These are phyloP conservation scores for barrel medic (Medicago truncatula) DNA, from an alignment of 306 rosid species.

Conservation along the genomic window MtrunA17r5.0-ANR NC_053047.1:8507001-8507500, in stretches of 20 bases:
- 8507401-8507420: too few relatives aligned
- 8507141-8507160: background rate
- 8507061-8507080: background rate
- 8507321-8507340: constrained; percentile 33
- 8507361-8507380: background rate
- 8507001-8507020: too few relatives aligned
- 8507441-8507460: too few relatives aligned
- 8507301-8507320: background rate
- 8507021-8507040: too few relatives aligned
- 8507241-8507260: background rate
- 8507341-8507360: constrained; percentile 2
- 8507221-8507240: background rate
- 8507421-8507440: too few relatives aligned
- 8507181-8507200: background rate
- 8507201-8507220: background rate
- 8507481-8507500: too few relatives aligned
- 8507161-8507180: constrained; percentile 13
- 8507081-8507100: background rate
- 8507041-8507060: too few relatives aligned
- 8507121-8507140: constrained; percentile 27
- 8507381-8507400: constrained; percentile 20
- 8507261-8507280: constrained; percentile 6
- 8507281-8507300: background rate
- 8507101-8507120: constrained; percentile 7
- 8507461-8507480: too few relatives aligned